phyloP scores from a whole-genome alignment of 176 grass and related monocot species.

The Avena sativa region DNA sequence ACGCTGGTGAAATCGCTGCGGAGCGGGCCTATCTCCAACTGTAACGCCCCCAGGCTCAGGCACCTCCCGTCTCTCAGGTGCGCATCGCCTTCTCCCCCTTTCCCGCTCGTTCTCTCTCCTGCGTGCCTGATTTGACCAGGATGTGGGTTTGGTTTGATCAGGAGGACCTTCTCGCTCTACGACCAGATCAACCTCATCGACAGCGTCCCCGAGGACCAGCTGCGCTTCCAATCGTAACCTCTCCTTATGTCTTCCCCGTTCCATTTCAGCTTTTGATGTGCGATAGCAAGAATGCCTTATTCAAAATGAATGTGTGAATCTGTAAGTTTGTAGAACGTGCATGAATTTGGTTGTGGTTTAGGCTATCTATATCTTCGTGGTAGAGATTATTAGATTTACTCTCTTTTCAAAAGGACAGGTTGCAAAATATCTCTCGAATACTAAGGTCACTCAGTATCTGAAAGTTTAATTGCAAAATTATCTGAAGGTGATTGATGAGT shows the following conservation, averaged over 20 bases:
- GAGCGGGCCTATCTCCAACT: conserved; percentile 45
- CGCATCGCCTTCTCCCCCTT: neutral
- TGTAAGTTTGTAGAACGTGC: conserved; percentile 4
- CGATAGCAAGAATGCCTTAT: neutral
- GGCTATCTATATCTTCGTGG: neutral
- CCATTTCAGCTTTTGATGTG: neutral
- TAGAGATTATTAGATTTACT: neutral
- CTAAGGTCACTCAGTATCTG: neutral
- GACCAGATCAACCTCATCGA: conserved; percentile 99
- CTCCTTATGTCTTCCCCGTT: neutral
- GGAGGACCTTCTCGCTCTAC: conserved; percentile 92
- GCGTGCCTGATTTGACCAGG: neutral
- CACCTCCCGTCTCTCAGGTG: conserved; percentile 83
- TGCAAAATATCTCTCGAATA: neutral
- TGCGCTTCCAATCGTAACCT: conserved; percentile 83
- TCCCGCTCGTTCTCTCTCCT: neutral
- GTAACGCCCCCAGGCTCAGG: conserved; percentile 45
- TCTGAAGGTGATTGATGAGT: neutral
- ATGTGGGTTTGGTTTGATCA: conserved; percentile 35
- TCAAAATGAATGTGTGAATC: neutral
- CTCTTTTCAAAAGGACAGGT: neutral
- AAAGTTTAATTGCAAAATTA: neutral
- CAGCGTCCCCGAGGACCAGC: conserved; percentile 76
- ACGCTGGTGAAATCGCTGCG: conserved; percentile 82
- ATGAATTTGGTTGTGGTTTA: neutral